These are phyloP conservation scores for Aspergillus persii DNA, from an alignment of 2,329 filamentous ascomycete genomes.

Conservation along the genomic window DNA sequence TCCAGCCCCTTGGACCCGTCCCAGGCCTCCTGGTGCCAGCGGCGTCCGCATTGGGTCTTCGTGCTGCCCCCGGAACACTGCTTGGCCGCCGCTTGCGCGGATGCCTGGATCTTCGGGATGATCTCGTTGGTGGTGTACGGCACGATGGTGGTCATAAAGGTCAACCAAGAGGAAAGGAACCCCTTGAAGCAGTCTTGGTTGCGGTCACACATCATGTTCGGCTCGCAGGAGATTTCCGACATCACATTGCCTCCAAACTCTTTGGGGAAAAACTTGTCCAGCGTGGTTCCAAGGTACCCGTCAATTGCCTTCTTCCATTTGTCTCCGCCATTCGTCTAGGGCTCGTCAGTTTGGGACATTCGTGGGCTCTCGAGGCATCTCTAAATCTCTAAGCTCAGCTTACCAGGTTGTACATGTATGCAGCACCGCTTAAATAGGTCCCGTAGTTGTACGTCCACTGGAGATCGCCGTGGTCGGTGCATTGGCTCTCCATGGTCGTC, in stretches of 20 bases:
- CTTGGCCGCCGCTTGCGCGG: constrained; percentile 59
- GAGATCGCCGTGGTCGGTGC: constrained; percentile 51
- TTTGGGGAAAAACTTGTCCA: constrained; percentile 53
- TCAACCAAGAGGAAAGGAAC: constrained; percentile 66
- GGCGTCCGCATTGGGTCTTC: constrained; percentile 55
- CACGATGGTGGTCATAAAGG: constrained; percentile 60
- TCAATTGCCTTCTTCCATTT: constrained; percentile 60
- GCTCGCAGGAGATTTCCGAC: constrained; percentile 68
- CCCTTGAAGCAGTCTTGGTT: constrained; percentile 76
- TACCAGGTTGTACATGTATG: constrained; percentile 56
- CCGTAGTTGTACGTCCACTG: constrained; percentile 61
- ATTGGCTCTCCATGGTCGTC: constrained; percentile 50
- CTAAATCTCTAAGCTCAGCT: constrained; percentile 10
- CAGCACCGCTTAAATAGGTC: constrained; percentile 56
- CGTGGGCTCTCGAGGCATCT: neutral
- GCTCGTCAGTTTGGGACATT: constrained; percentile 18
- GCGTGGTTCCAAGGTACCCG: constrained; percentile 53
- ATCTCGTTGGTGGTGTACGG: constrained; percentile 58
- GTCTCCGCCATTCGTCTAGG: constrained; percentile 39
- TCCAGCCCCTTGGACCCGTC: constrained; percentile 40
- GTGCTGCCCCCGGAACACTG: constrained; percentile 61
- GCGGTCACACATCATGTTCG: constrained; percentile 59
- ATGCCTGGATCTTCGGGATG: constrained; percentile 57
- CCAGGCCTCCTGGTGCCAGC: constrained; percentile 40
- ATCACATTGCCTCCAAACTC: constrained; percentile 53